A percentile compares a stretch with the other conserved stretches of the same genome.
phyloP scores from a whole-genome alignment of 2,329 filamentous ascomycete species.

The Leptodontidium sp. region DNA sequence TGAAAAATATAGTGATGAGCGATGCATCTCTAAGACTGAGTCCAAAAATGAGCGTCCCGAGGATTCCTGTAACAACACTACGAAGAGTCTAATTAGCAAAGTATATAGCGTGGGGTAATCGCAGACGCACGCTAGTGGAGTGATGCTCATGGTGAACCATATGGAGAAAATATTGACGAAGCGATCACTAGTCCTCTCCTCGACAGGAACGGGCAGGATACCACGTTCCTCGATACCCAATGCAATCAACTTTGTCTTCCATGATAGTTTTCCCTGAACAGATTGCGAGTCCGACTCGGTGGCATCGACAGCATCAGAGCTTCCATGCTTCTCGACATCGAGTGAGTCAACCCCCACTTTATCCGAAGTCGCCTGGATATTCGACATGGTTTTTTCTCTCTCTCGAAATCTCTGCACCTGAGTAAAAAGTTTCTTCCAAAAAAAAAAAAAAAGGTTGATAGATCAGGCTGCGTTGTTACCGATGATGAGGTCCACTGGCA shows the following conservation, averaged over 20 bases:
- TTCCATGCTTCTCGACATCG: constrained; percentile 13
- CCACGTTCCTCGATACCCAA: constrained; percentile 61
- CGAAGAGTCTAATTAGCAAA: not conserved
- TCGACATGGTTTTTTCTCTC: not conserved
- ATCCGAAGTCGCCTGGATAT: constrained; percentile 6
- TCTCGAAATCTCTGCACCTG: no score
- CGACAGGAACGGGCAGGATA: constrained; percentile 62
- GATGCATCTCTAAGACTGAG: constrained; percentile 59
- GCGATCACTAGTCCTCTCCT: constrained; percentile 60
- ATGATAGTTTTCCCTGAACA: not conserved
- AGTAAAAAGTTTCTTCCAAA: not conserved
- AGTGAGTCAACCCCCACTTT: constrained; percentile 11
- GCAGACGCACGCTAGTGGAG: constrained; percentile 62
- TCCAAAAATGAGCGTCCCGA: constrained; percentile 62
- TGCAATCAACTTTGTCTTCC: constrained; percentile 23
- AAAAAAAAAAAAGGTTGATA: not conserved
- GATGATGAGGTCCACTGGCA: constrained; percentile 1
- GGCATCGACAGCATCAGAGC: constrained; percentile 15
- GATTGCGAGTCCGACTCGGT: constrained; percentile 18
- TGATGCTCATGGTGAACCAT: constrained; percentile 66
- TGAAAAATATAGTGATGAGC: constrained; percentile 71
- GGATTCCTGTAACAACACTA: constrained; percentile 70
- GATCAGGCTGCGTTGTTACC: not conserved
- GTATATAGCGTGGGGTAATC: not conserved
- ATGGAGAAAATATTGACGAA: constrained; percentile 66